Base-by-base conservation (phyloP, 2,329 filamentous ascomycete species). In the Xylaria digitata region DNA sequence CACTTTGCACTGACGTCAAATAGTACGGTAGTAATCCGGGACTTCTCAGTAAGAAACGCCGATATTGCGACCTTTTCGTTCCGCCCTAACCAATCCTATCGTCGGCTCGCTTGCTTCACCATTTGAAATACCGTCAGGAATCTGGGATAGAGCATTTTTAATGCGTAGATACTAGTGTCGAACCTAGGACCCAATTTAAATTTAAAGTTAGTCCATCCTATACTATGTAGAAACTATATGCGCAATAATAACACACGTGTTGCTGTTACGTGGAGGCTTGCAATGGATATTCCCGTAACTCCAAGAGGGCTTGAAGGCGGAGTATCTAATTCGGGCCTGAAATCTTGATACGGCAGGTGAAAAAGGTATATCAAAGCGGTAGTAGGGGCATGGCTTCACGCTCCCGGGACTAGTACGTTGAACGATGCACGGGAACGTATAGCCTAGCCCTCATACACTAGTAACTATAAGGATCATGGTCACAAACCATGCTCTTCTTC, bases 11-110 rank as follows among this genome's bases (percentile, higher is more conserved):
- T 45, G 30, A 48, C 30, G 21, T 45, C 17, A 17, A 48, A 3
- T 40, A 40, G 46, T 26, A 40, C 60, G 42, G 60, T 60, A 60
- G 48, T 67, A 67, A 63, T 63, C 65, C 65, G 65, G 65, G 34
- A 55, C 65, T 67, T 64, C 50, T 67, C 49, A 34, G 30, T 11
- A 50, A 67, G 55, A 67, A 64, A 55, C 42, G 65, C 65, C 65
- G 65, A 67, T 52, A 64, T 56, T 67, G 61, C 61, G 53, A 64
- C 65, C 58, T 54, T 45, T 40, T n/a, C 43, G n/a, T 50, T 17
- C 61, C 42, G 26, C 4, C 32, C 48, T 63, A 43, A 23, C 46
- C 64, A n/a, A 26, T 46, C 54, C 49, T 50, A 23, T 52, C 32
- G n/a, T 45, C 19, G 40, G 30, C 52, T 40, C 37, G 45, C 46